These are phyloP conservation scores for Penicillium simplicissimum DNA, from an alignment of 495 filamentous ascomycete genomes.

Conservation along the genomic window DNA sequence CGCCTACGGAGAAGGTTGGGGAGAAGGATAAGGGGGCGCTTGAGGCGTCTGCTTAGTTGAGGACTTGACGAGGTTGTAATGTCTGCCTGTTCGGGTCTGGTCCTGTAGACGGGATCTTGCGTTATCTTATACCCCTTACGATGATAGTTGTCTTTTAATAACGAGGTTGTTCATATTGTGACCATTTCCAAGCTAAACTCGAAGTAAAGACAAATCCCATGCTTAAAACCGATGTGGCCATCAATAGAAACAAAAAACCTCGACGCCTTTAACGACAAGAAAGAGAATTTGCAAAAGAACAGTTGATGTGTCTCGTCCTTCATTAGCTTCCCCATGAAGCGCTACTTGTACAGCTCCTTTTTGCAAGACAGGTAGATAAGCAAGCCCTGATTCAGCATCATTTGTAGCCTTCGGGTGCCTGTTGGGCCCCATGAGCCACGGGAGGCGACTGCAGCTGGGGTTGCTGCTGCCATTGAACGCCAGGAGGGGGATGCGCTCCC, in stretches of 20 bases:
- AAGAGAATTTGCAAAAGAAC: background rate
- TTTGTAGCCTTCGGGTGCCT: conserved; percentile 14
- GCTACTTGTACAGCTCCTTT: background rate
- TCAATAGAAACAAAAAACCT: background rate
- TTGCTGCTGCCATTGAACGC: conserved; percentile 25
- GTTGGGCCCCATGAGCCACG: conserved; percentile 24
- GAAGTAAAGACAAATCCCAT: background rate
- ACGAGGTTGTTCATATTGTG: background rate
- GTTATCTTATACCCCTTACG: conserved; percentile 20
- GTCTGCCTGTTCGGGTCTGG: background rate
- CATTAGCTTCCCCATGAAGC: background rate
- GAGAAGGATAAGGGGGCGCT: conserved; percentile 29
- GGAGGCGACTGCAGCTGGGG: conserved; percentile 24
- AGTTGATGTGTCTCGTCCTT: background rate
- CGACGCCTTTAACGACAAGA: background rate
- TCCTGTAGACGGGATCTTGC: background rate
- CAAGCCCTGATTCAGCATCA: background rate
- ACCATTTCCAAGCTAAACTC: background rate
- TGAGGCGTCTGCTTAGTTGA: conserved; percentile 13
- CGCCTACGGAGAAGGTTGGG: conserved; percentile 32
- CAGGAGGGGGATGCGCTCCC: conserved; percentile 35
- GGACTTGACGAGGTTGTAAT: conserved; percentile 2
- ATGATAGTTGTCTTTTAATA: background rate
- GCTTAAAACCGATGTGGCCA: background rate
- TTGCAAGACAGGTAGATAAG: background rate